phyloP scores from a whole-genome alignment of 1,284 basidiomycete genomes.

The Puccinia sorghi region DNA sequence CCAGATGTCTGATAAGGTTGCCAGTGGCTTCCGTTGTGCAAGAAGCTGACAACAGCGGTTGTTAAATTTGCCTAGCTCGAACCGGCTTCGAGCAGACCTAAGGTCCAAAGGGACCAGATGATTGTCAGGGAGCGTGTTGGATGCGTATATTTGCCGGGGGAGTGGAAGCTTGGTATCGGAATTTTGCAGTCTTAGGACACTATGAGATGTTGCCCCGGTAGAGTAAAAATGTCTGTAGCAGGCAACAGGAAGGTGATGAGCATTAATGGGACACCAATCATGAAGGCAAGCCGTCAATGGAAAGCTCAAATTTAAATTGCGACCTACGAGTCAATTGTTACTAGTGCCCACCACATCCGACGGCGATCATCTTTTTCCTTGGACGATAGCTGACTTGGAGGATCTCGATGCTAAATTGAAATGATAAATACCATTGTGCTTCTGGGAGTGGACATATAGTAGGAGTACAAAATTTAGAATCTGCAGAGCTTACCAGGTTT shows the following conservation, averaged over 20 bases:
- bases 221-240: conserved; percentile 42
- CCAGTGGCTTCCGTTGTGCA: conserved; percentile 34
- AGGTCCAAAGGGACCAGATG: conserved; percentile 15
- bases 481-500: neutral
- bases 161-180: conserved; percentile 43
- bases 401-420: conserved; percentile 27
- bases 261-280: neutral
- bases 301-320: neutral
- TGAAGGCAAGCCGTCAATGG: neutral
- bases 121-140: neutral
- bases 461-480: neutral
- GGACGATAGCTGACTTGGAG: conserved; percentile 14
- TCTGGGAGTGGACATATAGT: neutral
- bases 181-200: conserved; percentile 35
- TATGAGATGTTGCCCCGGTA: conserved; percentile 37
- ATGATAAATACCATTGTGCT: neutral
- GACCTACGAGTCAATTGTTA: conserved; percentile 43
- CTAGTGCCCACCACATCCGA: conserved; percentile 44
- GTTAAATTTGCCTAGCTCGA: conserved; percentile 47
- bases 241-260: neutral
- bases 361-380: conserved; percentile 45
- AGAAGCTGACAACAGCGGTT: conserved; percentile 45
- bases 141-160: conserved; percentile 1
- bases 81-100: conserved; percentile 31
- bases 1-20: conserved; percentile 42